phyloP scores from a whole-genome alignment of 2,329 filamentous ascomycete species.

The Diaporthe caulivora region DNA sequence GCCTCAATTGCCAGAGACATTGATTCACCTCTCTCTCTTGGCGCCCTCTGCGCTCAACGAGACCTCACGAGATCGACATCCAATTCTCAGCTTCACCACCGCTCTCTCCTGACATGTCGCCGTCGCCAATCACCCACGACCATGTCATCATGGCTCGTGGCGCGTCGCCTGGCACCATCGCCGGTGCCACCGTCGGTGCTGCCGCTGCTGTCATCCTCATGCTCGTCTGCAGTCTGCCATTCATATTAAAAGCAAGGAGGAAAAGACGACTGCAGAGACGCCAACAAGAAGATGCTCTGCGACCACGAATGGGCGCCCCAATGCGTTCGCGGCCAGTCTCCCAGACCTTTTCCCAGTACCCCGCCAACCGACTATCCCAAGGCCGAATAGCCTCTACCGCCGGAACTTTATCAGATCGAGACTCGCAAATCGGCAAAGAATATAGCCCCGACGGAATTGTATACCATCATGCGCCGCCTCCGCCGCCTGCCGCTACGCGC shows the following conservation, averaged over 20 bases:
- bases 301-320: conserved; percentile 46
- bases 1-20: conserved; percentile 30
- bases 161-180: conserved; percentile 46
- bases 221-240: conserved; percentile 49
- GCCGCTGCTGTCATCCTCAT: conserved; percentile 47
- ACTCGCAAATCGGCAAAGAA: conserved; percentile 38
- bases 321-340: conserved; percentile 32
- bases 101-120: conserved; percentile 30
- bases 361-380: conserved; percentile 34
- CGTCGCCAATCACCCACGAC: conserved; percentile 29
- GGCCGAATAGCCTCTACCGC: conserved; percentile 38
- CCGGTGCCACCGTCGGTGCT: conserved; percentile 50
- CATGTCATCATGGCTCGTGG: conserved; percentile 40
- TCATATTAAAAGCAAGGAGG: conserved; percentile 48
- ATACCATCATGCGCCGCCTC: conserved; percentile 38
- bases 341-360: conserved; percentile 30
- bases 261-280: conserved; percentile 38
- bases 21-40: conserved; percentile 25
- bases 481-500: conserved; percentile 26
- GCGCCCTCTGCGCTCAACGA: conserved; percentile 8
- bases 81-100: conserved; percentile 23
- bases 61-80: conserved; percentile 31
- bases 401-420: conserved; percentile 37
- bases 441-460: conserved; percentile 38
- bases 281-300: conserved; percentile 41